Evolutionary conservation across 2,329 filamentous ascomycete species (phyloP).

Genomic region (Xylariaceae sp.): DNA sequence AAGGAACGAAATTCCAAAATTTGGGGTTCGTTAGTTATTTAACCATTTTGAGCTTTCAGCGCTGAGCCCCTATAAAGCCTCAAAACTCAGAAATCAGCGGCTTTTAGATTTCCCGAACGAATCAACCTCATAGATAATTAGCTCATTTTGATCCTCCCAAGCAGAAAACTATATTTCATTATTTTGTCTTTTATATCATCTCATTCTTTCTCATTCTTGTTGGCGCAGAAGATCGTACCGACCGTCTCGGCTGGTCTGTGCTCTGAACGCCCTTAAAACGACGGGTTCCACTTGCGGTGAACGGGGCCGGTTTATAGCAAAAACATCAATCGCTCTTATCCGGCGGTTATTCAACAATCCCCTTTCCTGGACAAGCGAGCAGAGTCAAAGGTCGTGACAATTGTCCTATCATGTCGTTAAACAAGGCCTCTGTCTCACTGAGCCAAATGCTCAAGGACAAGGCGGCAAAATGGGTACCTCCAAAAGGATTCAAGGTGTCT

Average conservation of each 20-base stretch:
- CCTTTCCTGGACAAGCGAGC: conserved; percentile 5
- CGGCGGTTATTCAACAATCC: not conserved
- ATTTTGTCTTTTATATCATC: not conserved
- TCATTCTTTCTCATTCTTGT: not conserved
- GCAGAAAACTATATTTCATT: no score
- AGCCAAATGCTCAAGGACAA: conserved; percentile 6
- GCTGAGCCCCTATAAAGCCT: no score
- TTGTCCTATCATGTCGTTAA: conserved; percentile 18
- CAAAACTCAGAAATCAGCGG: no score
- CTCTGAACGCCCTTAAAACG: conserved; percentile 10
- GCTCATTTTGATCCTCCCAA: no score
- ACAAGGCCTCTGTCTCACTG: conserved; percentile 11
- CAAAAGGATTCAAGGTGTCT: conserved; percentile 85
- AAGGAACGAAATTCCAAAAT: no score
- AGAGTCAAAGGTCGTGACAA: not conserved
- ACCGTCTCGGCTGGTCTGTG: conserved; percentile 22
- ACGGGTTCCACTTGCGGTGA: conserved; percentile 17
- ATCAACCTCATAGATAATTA: no score
- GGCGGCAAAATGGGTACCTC: conserved; percentile 79
- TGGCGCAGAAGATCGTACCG: conserved; percentile 1
- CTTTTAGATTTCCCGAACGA: no score
- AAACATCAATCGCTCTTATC: not conserved
- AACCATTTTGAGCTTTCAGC: no score
- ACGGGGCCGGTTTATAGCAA: conserved; percentile 4
- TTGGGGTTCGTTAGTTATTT: no score